Percentiles rank a stretch among this genome's conserved stretches.
These are phyloP conservation scores for Cicer judaicum DNA, from an alignment of 306 rosid genomes.

Conservation along the genomic window DNA sequence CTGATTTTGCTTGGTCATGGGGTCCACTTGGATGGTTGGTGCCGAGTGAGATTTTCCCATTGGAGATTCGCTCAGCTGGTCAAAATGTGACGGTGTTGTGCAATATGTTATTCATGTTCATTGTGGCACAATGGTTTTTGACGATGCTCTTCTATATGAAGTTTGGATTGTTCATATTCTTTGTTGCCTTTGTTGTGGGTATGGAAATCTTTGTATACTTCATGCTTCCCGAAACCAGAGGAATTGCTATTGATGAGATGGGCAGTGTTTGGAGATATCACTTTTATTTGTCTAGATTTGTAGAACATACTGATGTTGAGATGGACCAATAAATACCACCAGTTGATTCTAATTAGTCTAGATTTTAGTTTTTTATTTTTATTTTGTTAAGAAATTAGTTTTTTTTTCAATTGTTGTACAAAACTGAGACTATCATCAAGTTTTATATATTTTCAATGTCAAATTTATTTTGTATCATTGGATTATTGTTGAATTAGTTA, in stretches of 20 bases:
- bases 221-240: too few species aligned
- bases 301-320: constrained; percentile 41
- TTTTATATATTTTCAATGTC: too few species aligned
- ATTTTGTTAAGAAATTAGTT: not conserved
- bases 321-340: constrained; percentile 50
- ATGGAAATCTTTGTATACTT: constrained; percentile 50
- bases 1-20: constrained; percentile 98
- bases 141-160: constrained; percentile 82
- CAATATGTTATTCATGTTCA: constrained; percentile 87
- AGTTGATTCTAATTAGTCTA: constrained; percentile 43
- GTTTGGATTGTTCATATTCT: constrained; percentile 77
- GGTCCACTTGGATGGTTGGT: constrained; percentile 93
- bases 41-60: constrained; percentile 76
- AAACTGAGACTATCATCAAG: too few species aligned
- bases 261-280: constrained; percentile 70
- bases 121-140: constrained; percentile 62
- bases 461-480: too few species aligned
- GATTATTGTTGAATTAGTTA: too few species aligned
- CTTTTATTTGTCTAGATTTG: constrained; percentile 37
- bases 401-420: too few species aligned
- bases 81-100: constrained; percentile 81
- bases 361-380: not conserved
- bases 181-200: constrained; percentile 42
- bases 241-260: constrained; percentile 81
- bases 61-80: constrained; percentile 87